Base-by-base conservation (phyloP, 169 alveolate genomes). In the Theileria parva region DNA sequence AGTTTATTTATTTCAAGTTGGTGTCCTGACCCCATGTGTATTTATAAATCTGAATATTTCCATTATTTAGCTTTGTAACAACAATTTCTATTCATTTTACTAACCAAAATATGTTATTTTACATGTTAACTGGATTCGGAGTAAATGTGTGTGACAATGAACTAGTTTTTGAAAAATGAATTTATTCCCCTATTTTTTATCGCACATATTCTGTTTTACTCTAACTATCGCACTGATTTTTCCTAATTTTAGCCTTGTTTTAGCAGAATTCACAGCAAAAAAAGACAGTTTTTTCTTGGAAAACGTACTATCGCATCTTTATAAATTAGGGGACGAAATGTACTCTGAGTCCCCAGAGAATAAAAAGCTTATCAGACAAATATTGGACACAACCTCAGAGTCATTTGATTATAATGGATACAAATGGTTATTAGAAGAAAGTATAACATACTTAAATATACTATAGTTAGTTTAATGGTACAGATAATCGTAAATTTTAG, bases 391-490 rank as follows among this genome's bases (percentile, higher is more conserved):
- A 27, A 79, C 69, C 23, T 73, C 86, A 2, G 59, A 70, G 8
- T 68, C 86, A 7, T 83, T 83, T 72, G 89, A 83, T 60, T 70
- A 60, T n/a, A 70, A 75, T 3, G 89, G 89, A 19, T 83, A 83
- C 69, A 30, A 57, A 39, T 71, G 86, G 80, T 23, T 83, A 57
- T 55, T 83, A 21, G 77, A 71, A 2, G 37, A 66, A 60, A 44
- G 89, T 83, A 83, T 25, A 72, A 13, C 7, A 3, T 7, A 1
- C 34, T 44, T n/a, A 23, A 23, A 6, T 23, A 17, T 39, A 19
- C 19, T 21, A 23, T 11, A 12, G 48, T 37, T 37, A 37, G 48
- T 37, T 37, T n/a, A 37, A 37, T 37, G 48, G 8, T 6, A 8
- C 8, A 37, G 48, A 37, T 37, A 37, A 37, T 37, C 8, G 48